Conservation (phyloP, 805 yeast genomes). For the Yarrowia deformans region DNA sequence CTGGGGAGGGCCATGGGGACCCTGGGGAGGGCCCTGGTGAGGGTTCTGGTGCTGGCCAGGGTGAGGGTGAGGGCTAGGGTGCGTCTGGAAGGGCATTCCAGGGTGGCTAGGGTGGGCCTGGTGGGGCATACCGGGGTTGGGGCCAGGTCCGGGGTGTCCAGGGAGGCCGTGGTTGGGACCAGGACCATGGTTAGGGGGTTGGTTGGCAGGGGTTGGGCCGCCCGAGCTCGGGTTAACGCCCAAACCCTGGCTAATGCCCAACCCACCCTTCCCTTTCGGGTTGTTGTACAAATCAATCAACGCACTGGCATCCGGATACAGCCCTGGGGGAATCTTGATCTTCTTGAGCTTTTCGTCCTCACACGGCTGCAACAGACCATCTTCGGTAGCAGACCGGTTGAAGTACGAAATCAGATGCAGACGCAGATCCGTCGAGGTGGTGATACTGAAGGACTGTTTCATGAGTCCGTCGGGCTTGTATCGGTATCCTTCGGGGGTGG, state of each 20-base stretch:
- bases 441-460: conserved; percentile 69
- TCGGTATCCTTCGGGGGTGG: conserved; percentile 47
- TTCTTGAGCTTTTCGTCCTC: conserved; percentile 54
- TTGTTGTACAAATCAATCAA: conserved; percentile 38
- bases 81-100: too few relatives aligned
- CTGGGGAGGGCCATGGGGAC: too few relatives aligned
- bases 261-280: conserved; percentile 23
- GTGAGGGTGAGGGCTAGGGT: too few relatives aligned
- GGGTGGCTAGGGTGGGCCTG: too few relatives aligned
- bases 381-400: conserved; percentile 48
- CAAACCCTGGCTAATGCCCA: not conserved
- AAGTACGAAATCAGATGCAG: conserved; percentile 69
- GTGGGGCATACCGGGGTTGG: too few relatives aligned
- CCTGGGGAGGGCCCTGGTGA: too few relatives aligned
- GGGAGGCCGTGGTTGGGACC: too few relatives aligned
- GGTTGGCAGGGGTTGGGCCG: too few relatives aligned
- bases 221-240: not conserved
- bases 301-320: conserved; percentile 52
- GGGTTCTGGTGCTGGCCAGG: too few relatives aligned
- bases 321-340: conserved; percentile 51
- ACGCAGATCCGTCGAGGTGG: conserved; percentile 60
- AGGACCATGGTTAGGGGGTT: too few relatives aligned
- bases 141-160: too few relatives aligned
- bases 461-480: conserved; percentile 63
- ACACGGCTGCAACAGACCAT: conserved; percentile 54